Evolutionary conservation across 768 basidiomycete genomes (phyloP).

Genomic region (Lactarius tabidus): DNA sequence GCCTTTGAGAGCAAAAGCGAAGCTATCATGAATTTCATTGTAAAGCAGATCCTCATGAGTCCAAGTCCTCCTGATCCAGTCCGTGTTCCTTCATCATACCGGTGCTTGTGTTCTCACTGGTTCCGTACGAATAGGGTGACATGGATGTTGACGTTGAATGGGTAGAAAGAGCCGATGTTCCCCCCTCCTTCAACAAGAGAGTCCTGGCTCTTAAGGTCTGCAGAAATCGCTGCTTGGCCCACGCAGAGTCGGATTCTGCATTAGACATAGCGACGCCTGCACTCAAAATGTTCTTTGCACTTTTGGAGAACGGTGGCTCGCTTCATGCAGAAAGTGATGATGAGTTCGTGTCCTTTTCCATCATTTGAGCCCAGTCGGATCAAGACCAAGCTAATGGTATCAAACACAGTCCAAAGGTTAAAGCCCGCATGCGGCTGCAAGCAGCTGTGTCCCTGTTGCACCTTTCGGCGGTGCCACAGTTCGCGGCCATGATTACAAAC

Average conservation of each 20-base stretch:
- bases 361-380: not conserved
- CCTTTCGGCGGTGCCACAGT: slow-evolving; percentile 56
- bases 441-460: slow-evolving; percentile 80
- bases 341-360: slow-evolving; percentile 39
- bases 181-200: slow-evolving; percentile 60
- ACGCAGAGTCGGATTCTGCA: slow-evolving; percentile 54
- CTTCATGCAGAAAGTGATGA: slow-evolving; percentile 51
- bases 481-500: slow-evolving; percentile 50
- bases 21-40: slow-evolving; percentile 62
- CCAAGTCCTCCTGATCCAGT: slow-evolving; percentile 46
- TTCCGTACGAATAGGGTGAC: slow-evolving; percentile 42
- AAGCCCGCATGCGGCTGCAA: slow-evolving; percentile 77
- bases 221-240: slow-evolving; percentile 73
- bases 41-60: slow-evolving; percentile 66
- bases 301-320: slow-evolving; percentile 69
- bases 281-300: slow-evolving; percentile 64
- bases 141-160: slow-evolving; percentile 70
- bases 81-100: slow-evolving; percentile 28
- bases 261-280: slow-evolving; percentile 69
- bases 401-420: slow-evolving; percentile 49
- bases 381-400: slow-evolving; percentile 23
- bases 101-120: not conserved
- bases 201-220: slow-evolving; percentile 75
- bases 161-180: slow-evolving; percentile 63
- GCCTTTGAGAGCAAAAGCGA: slow-evolving; percentile 80